Evolutionary conservation across 225 moss, liverwort and hornwort species (phyloP).

Genomic region (Sphagnum contortum): DNA sequence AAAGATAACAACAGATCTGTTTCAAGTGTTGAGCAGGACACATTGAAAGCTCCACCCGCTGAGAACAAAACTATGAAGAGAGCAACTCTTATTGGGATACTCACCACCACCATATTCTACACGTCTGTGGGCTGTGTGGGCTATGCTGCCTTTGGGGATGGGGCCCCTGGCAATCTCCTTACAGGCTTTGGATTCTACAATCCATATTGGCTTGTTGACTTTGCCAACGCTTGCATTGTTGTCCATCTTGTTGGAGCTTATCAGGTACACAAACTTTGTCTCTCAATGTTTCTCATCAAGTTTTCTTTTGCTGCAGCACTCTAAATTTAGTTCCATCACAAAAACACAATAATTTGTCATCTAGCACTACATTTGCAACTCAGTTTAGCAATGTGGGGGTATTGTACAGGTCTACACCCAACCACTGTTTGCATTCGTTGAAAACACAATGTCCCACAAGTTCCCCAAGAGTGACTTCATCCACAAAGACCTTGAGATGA

Average conservation of each 20-base stretch:
- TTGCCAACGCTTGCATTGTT: constrained; percentile 63
- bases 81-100: constrained; percentile 37
- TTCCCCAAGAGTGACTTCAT: constrained; percentile 46
- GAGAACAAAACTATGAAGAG: constrained; percentile 51
- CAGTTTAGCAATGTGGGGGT: too few species aligned
- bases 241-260: constrained; percentile 65
- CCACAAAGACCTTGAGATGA: constrained; percentile 22
- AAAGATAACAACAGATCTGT: neutral
- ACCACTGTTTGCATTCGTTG: constrained; percentile 58
- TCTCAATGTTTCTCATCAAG: neutral
- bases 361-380: too few species aligned
- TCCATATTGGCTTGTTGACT: constrained; percentile 53
- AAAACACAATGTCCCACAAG: constrained; percentile 21
- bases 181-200: constrained; percentile 69
- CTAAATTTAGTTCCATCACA: neutral
- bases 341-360: neutral
- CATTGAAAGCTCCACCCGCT: constrained; percentile 28
- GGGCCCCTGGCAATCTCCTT: constrained; percentile 58
- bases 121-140: constrained; percentile 65
- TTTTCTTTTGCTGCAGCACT: neutral
- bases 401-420: constrained; percentile 50
- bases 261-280: constrained; percentile 24
- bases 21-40: constrained; percentile 15
- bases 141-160: constrained; percentile 67
- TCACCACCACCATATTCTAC: constrained; percentile 56